These are phyloP conservation scores for Oehlia diaphana DNA, from an alignment of 192 early-diverging fungal genomes.

Conservation along the genomic window DNA sequence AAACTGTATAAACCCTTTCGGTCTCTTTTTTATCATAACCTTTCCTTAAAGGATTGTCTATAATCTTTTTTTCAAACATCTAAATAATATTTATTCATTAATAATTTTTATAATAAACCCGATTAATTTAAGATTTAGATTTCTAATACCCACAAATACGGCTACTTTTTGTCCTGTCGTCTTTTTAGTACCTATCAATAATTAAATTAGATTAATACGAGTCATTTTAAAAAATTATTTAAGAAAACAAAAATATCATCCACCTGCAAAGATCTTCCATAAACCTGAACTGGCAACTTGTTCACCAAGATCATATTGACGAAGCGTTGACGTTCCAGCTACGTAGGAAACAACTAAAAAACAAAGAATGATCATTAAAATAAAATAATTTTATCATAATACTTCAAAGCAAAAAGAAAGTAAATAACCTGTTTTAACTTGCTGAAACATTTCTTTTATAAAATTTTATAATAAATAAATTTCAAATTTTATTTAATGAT, in stretches of 20 bases:
- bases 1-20: slow-evolving; percentile 52
- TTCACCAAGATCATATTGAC: slow-evolving; percentile 43
- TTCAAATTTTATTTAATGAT: too few species aligned
- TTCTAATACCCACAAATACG: slow-evolving; percentile 57
- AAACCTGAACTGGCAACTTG: slow-evolving; percentile 64
- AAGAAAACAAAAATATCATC: not conserved
- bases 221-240: not conserved
- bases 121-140: not conserved
- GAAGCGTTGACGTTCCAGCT: slow-evolving; percentile 1
- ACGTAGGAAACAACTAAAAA: slow-evolving; percentile 20
- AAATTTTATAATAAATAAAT: too few species aligned
- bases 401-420: not conserved
- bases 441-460: not conserved
- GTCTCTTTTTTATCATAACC: slow-evolving; percentile 37
- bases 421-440: not conserved
- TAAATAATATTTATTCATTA: slow-evolving; percentile 24
- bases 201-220: not conserved
- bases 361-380: not conserved
- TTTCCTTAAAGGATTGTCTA: slow-evolving; percentile 41
- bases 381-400: not conserved
- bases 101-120: not conserved
- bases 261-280: slow-evolving; percentile 66
- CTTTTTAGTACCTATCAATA: slow-evolving; percentile 41
- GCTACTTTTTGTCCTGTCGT: slow-evolving; percentile 63
- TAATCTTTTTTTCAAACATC: slow-evolving; percentile 73